Conservation (phyloP, 768 basidiomycete species). For the Leccinum boreale region DNA sequence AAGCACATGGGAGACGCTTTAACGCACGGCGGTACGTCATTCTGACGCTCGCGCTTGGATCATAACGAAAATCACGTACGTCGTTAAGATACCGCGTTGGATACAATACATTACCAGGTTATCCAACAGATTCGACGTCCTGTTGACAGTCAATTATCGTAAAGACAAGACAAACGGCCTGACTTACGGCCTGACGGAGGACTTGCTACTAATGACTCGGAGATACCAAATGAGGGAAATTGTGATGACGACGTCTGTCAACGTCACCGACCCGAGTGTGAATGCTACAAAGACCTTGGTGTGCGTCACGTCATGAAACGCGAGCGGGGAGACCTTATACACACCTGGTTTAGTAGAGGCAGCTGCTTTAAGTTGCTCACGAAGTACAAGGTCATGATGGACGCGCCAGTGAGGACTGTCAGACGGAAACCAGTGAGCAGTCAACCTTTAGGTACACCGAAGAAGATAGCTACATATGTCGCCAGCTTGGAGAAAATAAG, state of each 20-base stretch:
- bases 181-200: slow-evolving; percentile 4
- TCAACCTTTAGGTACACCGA: too few species aligned
- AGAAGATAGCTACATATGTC: slow-evolving; percentile 6
- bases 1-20: slow-evolving; percentile 4
- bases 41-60: not conserved
- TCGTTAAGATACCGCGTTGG: slow-evolving; percentile 15
- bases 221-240: slow-evolving; percentile 10
- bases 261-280: slow-evolving; percentile 12
- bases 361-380: not conserved
- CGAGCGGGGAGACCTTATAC: not conserved
- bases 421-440: not conserved
- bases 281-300: slow-evolving; percentile 7
- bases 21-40: not conserved
- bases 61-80: slow-evolving; percentile 1
- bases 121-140: slow-evolving; percentile 6
- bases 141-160: not conserved
- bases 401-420: slow-evolving; percentile 2
- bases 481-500: not conserved
- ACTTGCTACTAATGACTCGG: not conserved
- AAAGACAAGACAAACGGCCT: not conserved
- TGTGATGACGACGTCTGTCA: slow-evolving; percentile 16
- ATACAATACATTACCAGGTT: slow-evolving; percentile 8
- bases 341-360: slow-evolving; percentile 6
- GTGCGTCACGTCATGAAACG: not conserved
- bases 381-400: not conserved